These are phyloP conservation scores for Zymoseptoria tritici DNA, from an alignment of 2,329 filamentous ascomycete genomes.

Conservation along the genomic window DNA sequence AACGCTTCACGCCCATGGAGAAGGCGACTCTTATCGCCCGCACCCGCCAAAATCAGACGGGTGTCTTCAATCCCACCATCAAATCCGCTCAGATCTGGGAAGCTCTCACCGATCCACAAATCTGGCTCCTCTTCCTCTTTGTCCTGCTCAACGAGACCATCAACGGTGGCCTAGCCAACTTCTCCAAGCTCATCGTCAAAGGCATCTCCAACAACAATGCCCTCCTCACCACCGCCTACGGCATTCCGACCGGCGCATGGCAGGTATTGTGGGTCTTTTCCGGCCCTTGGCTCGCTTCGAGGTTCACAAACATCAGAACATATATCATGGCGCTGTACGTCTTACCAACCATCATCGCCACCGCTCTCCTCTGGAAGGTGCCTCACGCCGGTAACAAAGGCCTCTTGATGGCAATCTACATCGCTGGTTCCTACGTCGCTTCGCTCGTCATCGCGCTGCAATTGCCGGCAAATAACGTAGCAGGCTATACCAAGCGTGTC, in stretches of 20 bases:
- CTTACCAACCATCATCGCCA: conserved; percentile 45
- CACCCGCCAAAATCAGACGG: conserved; percentile 37
- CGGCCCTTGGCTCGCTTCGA: conserved; percentile 46
- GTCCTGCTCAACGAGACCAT: conserved; percentile 47
- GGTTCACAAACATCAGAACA: conserved; percentile 45
- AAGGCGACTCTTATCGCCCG: conserved; percentile 42
- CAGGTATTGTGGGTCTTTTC: conserved; percentile 48
- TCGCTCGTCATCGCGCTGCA: conserved; percentile 49
- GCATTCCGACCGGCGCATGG: conserved; percentile 49
- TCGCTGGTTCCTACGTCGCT: conserved; percentile 43
- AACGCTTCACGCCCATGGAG: conserved; percentile 55
- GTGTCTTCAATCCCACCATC: conserved; percentile 41
- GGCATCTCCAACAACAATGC: conserved; percentile 37
- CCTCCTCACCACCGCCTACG: conserved; percentile 44
- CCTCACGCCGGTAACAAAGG: conserved; percentile 32
- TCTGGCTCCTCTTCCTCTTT: conserved; percentile 31
- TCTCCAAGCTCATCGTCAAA: conserved; percentile 51
- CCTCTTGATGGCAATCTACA: conserved; percentile 47
- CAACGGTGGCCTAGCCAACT: conserved; percentile 49
- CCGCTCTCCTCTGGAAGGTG: conserved; percentile 46
- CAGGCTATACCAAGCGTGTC: conserved; percentile 43
- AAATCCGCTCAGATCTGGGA: conserved; percentile 48
- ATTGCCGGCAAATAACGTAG: conserved; percentile 44
- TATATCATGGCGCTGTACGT: conserved; percentile 47
- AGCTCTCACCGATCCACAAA: conserved; percentile 57